Percentiles rank a stretch among this genome's conserved stretches.
These are phyloP conservation scores for Plasmodium knowlesi DNA, from an alignment of 169 alveolate species.

Conservation along the genomic window DNA sequence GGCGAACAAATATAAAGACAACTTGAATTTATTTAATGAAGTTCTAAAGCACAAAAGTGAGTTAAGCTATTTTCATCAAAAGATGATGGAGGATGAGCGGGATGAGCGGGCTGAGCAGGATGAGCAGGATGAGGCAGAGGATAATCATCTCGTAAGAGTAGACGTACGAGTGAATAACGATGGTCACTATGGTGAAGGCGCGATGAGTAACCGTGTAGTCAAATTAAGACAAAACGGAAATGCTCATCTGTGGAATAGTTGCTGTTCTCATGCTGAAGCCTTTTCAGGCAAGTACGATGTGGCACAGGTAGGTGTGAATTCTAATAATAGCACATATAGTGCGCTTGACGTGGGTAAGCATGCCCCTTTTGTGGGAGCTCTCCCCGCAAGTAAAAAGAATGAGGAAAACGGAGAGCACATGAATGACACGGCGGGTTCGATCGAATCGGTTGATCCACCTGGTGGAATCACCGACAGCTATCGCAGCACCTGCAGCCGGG, in stretches of 20 bases:
- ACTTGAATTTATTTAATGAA: constrained; percentile 39
- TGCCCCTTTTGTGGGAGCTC: background rate
- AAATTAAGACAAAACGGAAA: background rate
- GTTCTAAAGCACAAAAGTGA: constrained; percentile 43
- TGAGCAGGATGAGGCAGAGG: background rate
- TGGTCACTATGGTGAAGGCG: background rate
- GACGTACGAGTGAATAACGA: background rate
- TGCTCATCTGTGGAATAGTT: constrained; percentile 28
- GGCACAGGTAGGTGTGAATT: background rate
- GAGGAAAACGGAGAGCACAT: background rate
- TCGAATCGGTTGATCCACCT: background rate
- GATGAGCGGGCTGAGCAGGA: background rate
- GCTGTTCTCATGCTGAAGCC: background rate
- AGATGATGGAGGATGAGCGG: background rate
- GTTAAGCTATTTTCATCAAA: constrained; percentile 1
- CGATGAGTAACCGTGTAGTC: background rate
- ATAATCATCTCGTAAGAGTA: background rate
- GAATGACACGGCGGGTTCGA: background rate
- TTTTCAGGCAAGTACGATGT: background rate
- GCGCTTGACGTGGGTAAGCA: background rate
- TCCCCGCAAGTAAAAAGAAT: background rate
- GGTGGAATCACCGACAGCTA: background rate
- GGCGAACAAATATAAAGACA: constrained; percentile 19
- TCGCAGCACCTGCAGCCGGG: background rate
- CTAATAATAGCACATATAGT: background rate